Base-by-base conservation (phyloP, 2,329 filamentous ascomycete species). In the Xylariales sp. region DNA sequence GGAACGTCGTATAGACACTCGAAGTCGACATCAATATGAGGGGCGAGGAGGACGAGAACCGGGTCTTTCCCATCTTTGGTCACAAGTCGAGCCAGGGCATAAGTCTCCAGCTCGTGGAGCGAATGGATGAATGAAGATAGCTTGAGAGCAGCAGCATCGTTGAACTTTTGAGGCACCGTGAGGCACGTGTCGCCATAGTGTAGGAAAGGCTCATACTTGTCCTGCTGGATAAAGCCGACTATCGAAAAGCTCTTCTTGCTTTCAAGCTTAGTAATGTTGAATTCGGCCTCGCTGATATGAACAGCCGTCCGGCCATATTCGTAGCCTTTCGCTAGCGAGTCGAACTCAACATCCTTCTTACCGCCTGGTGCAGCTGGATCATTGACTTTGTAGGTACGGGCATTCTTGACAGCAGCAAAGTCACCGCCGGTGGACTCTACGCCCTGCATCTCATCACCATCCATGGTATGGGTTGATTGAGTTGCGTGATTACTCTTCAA, bases 221-320 rank as follows among this genome's bases (percentile, higher is more conserved):
- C 74, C 50, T 69, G 78, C 3, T 81, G 78, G 21, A 97, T 78
- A 54, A 98, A 98, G 0, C 93, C 93, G 38, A 98, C 69, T 31
- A 98, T 84, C 3, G 88, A 83, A 43, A 97, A 80, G 6, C 76
- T 74, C 44, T 85, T 82, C 8, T 68, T 63, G 0, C 88, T 93
- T 54, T 94, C 84, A 24, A 96, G 73, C 49, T 86, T 89, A n/a
- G 88, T 95, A 43, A 96, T 81, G 51, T 90, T 88, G 59, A 84
- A 77, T 54, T 98, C 91, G 1, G 85, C 85, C 52, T 90, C 83
- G 50, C 80, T 87, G 51, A 98, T 95, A 51, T 86, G 83, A 1
- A 98, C 91, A 3, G 87, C 88, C 1, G 91, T 96, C 43, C 89
- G 78, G 33, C 93, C 93, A 59, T 98, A 98, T 56, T 88, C 83